Evolutionary conservation across 179 eudicot genomes (phyloP).

Genomic region (Beta macrorhiza): DNA sequence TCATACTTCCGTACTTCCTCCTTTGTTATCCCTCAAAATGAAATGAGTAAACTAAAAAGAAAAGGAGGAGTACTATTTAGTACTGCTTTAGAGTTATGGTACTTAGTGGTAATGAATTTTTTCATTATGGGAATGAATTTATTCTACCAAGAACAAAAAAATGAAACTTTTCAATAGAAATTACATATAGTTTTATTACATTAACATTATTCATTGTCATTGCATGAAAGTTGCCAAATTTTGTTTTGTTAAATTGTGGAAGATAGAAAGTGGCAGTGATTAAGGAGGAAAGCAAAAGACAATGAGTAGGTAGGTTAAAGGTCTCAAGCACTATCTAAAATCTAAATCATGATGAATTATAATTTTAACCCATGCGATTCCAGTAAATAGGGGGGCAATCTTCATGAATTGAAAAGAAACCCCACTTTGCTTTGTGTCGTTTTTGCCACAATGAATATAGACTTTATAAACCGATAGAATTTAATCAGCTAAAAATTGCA

Average conservation of each 20-base stretch:
- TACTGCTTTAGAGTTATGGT: too few species aligned
- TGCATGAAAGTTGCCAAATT: background rate
- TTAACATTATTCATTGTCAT: too few species aligned
- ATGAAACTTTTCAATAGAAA: too few species aligned
- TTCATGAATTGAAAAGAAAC: slow-evolving; percentile 4
- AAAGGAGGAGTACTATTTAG: too few species aligned
- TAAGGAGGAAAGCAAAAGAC: slow-evolving; percentile 20
- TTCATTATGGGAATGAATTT: too few species aligned
- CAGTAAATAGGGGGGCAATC: slow-evolving; percentile 15
- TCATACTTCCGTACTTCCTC: too few species aligned
- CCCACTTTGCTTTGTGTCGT: slow-evolving; percentile 7
- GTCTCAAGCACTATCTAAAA: slow-evolving; percentile 1
- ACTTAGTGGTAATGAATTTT: too few species aligned
- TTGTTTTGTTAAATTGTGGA: slow-evolving; percentile 2
- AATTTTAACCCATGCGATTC: slow-evolving; percentile 12
- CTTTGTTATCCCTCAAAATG: too few species aligned
- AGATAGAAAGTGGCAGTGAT: slow-evolving; percentile 23
- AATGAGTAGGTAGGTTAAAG: slow-evolving; percentile 20
- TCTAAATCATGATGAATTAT: slow-evolving; percentile 14
- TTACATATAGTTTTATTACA: too few species aligned
- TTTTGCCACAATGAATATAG: slow-evolving; percentile 1
- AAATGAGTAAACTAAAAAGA: too few species aligned
- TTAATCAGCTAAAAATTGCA: slow-evolving; percentile 2
- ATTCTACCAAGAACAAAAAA: too few species aligned
- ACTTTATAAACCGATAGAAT: background rate